Conservation (phyloP, 2,329 filamentous ascomycete genomes). For the Arthrobotrys conoides region DNA sequence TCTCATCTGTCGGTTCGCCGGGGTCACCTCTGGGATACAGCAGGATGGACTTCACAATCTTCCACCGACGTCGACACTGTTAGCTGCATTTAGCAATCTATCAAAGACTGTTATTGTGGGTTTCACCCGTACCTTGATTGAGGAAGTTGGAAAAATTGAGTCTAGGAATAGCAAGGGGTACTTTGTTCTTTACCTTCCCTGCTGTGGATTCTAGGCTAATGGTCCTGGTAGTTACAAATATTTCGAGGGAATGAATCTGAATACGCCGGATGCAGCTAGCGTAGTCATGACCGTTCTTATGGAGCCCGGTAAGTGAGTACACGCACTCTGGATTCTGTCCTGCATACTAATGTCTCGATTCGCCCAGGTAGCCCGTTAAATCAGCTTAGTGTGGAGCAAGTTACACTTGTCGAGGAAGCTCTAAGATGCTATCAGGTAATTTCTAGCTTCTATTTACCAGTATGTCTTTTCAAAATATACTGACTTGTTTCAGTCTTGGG, state of each 20-base stretch:
- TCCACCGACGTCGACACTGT: slow-evolving; percentile 68
- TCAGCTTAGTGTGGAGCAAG: slow-evolving; percentile 50
- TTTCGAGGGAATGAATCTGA: slow-evolving; percentile 71
- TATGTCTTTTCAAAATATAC: neutral
- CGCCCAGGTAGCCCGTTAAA: slow-evolving; percentile 60
- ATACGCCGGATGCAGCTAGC: slow-evolving; percentile 70
- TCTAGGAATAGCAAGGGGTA: slow-evolving; percentile 74
- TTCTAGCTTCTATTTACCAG: slow-evolving; percentile 61
- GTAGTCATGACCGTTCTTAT: slow-evolving; percentile 52
- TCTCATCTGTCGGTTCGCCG: slow-evolving; percentile 73
- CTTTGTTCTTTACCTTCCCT: slow-evolving; percentile 59
- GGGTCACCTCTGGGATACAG: slow-evolving; percentile 69
- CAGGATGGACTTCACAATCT: slow-evolving; percentile 70
- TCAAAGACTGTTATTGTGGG: slow-evolving; percentile 75
- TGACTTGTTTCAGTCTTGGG: slow-evolving; percentile 74
- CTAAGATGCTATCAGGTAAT: slow-evolving; percentile 75
- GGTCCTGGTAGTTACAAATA: slow-evolving; percentile 67
- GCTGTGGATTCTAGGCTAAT: neutral
- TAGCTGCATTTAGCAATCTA: slow-evolving; percentile 69
- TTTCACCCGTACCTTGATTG: slow-evolving; percentile 76
- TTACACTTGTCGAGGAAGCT: slow-evolving; percentile 70
- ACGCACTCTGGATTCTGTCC: neutral
- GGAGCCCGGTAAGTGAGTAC: slow-evolving; percentile 50
- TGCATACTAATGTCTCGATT: slow-evolving; percentile 38
- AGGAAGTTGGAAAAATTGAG: slow-evolving; percentile 79